Evolutionary conservation across 1,284 basidiomycete species (phyloP).

Genomic region (Sphagnurus paluster): DNA sequence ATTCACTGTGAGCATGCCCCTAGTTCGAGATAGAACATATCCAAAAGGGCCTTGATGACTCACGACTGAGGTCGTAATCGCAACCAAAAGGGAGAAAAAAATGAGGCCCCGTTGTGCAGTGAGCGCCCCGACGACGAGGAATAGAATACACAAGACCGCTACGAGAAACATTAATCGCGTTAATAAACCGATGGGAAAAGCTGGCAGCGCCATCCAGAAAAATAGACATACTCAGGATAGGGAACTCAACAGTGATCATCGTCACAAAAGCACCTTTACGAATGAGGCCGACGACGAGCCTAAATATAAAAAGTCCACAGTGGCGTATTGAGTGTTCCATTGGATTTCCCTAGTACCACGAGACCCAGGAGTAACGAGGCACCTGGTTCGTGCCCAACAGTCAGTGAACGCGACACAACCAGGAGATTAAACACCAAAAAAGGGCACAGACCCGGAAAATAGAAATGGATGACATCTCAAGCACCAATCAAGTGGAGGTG

Average conservation of each 20-base stretch:
- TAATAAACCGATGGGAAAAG: no score
- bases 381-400: neutral
- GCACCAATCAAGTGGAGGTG: no score
- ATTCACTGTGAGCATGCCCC: neutral
- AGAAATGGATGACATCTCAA: no score
- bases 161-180: neutral
- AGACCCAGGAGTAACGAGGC: slow-evolving; percentile 11
- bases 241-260: slow-evolving; percentile 16
- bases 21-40: neutral
- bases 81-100: slow-evolving; percentile 13
- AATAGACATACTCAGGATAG: slow-evolving; percentile 8
- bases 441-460: slow-evolving; percentile 10
- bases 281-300: slow-evolving; percentile 12
- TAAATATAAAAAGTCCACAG: neutral
- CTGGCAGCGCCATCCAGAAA: no score
- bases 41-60: neutral
- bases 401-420: neutral
- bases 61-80: slow-evolving; percentile 3
- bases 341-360: slow-evolving; percentile 3
- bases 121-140: slow-evolving; percentile 7
- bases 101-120: slow-evolving; percentile 5
- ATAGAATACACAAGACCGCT: slow-evolving; percentile 14
- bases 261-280: slow-evolving; percentile 13
- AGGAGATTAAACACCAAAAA: slow-evolving; percentile 6
- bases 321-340: neutral